phyloP scores from a whole-genome alignment of 1,284 basidiomycete genomes.

The Moesziomyces sp. region DNA sequence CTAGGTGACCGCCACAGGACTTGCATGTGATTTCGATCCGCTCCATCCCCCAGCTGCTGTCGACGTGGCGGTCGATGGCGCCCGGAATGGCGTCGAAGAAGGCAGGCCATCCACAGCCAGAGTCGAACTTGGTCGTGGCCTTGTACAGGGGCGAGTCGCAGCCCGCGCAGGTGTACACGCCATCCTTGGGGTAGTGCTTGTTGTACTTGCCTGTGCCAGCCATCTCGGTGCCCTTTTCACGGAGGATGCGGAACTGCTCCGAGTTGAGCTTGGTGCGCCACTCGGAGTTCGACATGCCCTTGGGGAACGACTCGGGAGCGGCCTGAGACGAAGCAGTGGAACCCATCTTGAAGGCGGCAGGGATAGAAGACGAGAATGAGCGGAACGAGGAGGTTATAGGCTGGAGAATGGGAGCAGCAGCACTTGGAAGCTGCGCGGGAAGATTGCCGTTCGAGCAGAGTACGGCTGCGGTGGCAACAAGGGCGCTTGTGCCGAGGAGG shows the following conservation, averaged over 20 bases:
- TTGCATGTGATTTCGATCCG: slow-evolving; percentile 81
- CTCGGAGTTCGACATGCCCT: slow-evolving; percentile 79
- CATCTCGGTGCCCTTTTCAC: slow-evolving; percentile 86
- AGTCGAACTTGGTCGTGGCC: slow-evolving; percentile 89
- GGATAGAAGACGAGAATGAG: slow-evolving; percentile 17
- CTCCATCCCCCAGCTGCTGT: slow-evolving; percentile 69
- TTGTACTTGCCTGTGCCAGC: slow-evolving; percentile 83
- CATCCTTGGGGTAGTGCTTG: slow-evolving; percentile 72
- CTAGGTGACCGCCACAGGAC: slow-evolving; percentile 85
- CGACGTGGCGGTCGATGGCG: slow-evolving; percentile 76
- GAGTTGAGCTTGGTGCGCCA: slow-evolving; percentile 84
- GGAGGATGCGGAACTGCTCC: slow-evolving; percentile 88
- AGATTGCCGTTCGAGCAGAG: slow-evolving; percentile 15
- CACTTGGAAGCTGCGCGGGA: slow-evolving; percentile 1
- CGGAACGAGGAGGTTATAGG: slow-evolving; percentile 1
- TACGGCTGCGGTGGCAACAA: slow-evolving; percentile 29
- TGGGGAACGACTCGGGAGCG: slow-evolving; percentile 42
- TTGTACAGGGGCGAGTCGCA: slow-evolving; percentile 69
- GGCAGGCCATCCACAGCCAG: slow-evolving; percentile 96
- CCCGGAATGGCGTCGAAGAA: slow-evolving; percentile 95
- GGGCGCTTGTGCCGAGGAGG: slow-evolving; percentile 23
- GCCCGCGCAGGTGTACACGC: slow-evolving; percentile 75
- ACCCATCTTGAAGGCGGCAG: slow-evolving; percentile 32
- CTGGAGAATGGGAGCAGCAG: background rate
- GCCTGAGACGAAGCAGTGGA: slow-evolving; percentile 39